phyloP scores from a whole-genome alignment of 306 rosid genomes.

The Pterocarpus macrocarpus region DNA sequence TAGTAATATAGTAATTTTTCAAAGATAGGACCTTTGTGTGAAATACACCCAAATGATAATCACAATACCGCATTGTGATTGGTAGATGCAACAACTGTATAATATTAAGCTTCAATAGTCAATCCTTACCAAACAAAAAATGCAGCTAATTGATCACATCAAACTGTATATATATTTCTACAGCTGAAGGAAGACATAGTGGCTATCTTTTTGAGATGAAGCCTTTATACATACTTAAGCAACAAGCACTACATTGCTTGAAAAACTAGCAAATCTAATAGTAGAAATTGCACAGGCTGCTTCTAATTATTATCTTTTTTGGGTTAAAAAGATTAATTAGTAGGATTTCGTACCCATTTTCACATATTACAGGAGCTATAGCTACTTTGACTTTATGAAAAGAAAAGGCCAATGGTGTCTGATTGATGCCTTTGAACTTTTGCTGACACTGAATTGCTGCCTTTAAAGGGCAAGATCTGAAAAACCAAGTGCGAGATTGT shows the following conservation, averaged over 20 bases:
- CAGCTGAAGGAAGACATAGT: conserved; percentile 22
- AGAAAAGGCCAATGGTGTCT: conserved; percentile 29
- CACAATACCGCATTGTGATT: too few species aligned
- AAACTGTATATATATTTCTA: conserved; percentile 18
- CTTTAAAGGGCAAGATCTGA: conserved; percentile 42
- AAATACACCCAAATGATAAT: too few species aligned
- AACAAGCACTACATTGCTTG: conserved; percentile 18
- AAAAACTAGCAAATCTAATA: conserved; percentile 22
- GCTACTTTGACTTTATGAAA: background rate
- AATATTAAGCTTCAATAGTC: too few species aligned
- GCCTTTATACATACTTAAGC: background rate
- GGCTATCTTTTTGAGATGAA: background rate
- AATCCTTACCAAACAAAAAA: too few species aligned
- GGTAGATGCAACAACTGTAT: too few species aligned
- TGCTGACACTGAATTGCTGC: conserved; percentile 26
- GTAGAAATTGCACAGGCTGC: background rate
- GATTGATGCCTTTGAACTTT: conserved; percentile 35
- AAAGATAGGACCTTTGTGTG: too few species aligned
- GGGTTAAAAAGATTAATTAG: too few species aligned
- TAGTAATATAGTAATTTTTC: too few species aligned
- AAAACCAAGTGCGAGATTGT: conserved; percentile 35
- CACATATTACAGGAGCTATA: background rate
- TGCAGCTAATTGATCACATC: conserved; percentile 21
- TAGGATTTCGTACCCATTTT: background rate
- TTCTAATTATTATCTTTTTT: background rate